Base-by-base conservation (phyloP, 2,329 filamentous ascomycete species). In the Sclerotinia spermophila region DNA sequence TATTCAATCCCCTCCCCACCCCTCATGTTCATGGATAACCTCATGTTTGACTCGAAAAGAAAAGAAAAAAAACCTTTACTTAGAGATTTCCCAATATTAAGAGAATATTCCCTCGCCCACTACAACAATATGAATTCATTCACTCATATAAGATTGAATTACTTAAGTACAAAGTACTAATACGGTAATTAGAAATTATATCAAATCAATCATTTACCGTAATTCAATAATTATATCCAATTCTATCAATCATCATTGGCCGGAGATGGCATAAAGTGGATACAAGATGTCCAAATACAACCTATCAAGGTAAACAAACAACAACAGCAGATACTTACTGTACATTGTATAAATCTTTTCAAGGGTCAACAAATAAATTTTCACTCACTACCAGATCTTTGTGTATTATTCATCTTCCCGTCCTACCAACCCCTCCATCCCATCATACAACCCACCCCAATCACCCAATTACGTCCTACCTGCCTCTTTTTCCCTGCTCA, bases 1-100 rank as follows among this genome's bases (percentile, higher is more conserved):
- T 2, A 27, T 17, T 53, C n/a, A n/a, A 53, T 5, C n/a, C 30
- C 27, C 55, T 7, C 56, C 24, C 19, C 24, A 8, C 61, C 60
- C 61, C 65, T 56, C 65, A 67, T 45, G 51, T 59, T 67, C 65
- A 59, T 67, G 21, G 60, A 64, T 48, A 67, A 30, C 64, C 48
- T 53, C 24, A 67, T 67, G 42, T 60, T 64, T 11, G 21, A 7
- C 15, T 24, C 3, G n/a, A 27, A 48, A 48, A 27, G 17, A 27
- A n/a, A 35, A 7, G 42, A n/a, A 35, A 7, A 56, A 56, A 56
- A 5, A 10, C 24, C 40, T 17, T 42, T 15, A 0, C 15, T n/a
- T n/a, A 33, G 55, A 21, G 10, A 56, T 7, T 13, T 58, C 21
- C 11, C 1, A 15, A 3, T 15, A 58, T n/a, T 38, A 30, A 6